Evolutionary conservation across 2,329 filamentous ascomycete genomes (phyloP).

Genomic region (Ceratocystis papillata): DNA sequence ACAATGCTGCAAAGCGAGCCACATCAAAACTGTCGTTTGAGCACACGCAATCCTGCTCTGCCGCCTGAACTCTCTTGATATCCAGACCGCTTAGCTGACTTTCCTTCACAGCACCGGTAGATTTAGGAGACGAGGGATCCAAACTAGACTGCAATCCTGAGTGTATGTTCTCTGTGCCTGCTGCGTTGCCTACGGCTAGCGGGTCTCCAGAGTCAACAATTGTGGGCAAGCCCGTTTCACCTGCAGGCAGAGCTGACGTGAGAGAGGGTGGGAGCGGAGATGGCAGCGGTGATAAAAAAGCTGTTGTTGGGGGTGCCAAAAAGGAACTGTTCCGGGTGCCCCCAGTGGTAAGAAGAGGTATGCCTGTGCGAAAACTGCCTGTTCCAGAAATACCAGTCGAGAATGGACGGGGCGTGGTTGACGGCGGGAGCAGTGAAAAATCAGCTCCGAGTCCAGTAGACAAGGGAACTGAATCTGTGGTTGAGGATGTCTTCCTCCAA

Average conservation of each 20-base stretch:
- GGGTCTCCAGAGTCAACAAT: slow-evolving; percentile 22
- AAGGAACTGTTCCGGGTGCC: neutral
- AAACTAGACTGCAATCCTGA: neutral
- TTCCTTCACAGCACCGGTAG: neutral
- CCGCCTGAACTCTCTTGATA: slow-evolving; percentile 26
- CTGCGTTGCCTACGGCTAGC: slow-evolving; percentile 25
- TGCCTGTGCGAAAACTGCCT: neutral
- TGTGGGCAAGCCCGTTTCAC: slow-evolving; percentile 12
- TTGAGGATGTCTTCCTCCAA: neutral
- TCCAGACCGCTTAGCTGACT: slow-evolving; percentile 25
- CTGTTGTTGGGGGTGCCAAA: neutral
- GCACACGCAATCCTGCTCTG: slow-evolving; percentile 34
- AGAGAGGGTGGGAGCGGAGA: neutral
- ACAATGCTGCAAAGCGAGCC: slow-evolving; percentile 32
- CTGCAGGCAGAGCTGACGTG: neutral
- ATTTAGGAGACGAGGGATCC: neutral
- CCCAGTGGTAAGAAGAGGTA: neutral
- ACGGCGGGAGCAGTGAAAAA: neutral
- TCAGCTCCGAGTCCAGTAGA: slow-evolving; percentile 2
- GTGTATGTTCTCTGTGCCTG: slow-evolving; percentile 12
- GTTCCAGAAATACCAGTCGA: neutral
- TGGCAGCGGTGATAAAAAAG: neutral
- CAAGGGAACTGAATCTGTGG: neutral
- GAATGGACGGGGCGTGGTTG: neutral
- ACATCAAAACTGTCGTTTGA: slow-evolving; percentile 35